Percentiles rank a stretch among this genome's conserved stretches.
Evolutionary conservation across 331 rosid species (phyloP).

Genomic region (Pyrus hybrid): DNA sequence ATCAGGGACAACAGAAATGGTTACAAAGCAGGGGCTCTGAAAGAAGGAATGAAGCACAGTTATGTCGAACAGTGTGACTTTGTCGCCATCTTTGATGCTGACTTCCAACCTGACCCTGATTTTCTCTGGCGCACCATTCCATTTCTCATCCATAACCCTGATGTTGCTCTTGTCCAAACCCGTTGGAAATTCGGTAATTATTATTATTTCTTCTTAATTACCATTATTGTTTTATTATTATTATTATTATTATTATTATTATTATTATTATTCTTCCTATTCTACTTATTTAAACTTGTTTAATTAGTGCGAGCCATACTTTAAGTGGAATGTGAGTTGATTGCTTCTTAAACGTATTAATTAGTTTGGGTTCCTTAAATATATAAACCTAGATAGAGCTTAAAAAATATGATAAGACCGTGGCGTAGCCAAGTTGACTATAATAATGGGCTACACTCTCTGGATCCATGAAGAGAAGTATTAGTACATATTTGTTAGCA

Average conservation of each 20-base stretch:
- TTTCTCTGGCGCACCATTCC: slow-evolving; percentile 69
- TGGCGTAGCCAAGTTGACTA: no score
- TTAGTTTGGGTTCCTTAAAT: neutral
- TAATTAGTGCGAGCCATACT: neutral
- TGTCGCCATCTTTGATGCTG: slow-evolving; percentile 86
- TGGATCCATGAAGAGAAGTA: neutral
- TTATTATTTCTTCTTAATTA: neutral
- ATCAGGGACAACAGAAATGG: slow-evolving; percentile 75
- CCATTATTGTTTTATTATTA: no score
- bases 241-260: no score
- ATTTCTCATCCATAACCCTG: slow-evolving; percentile 53
- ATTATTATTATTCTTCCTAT: neutral
- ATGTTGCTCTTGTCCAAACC: slow-evolving; percentile 81
- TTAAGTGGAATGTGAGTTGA: neutral
- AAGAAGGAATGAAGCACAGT: slow-evolving; percentile 79
- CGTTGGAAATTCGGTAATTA: slow-evolving; percentile 78
- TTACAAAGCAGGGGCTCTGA: slow-evolving; percentile 89
- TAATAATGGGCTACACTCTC: no score
- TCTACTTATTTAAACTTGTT: neutral
- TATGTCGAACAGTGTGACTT: slow-evolving; percentile 70
- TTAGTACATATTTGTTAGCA: neutral
- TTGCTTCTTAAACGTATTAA: neutral
- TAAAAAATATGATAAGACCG: no score
- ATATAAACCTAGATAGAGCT: neutral
- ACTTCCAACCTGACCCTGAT: slow-evolving; percentile 86